Base-by-base conservation (phyloP, 768 basidiomycete species). In the Calocera cornea region DNA sequence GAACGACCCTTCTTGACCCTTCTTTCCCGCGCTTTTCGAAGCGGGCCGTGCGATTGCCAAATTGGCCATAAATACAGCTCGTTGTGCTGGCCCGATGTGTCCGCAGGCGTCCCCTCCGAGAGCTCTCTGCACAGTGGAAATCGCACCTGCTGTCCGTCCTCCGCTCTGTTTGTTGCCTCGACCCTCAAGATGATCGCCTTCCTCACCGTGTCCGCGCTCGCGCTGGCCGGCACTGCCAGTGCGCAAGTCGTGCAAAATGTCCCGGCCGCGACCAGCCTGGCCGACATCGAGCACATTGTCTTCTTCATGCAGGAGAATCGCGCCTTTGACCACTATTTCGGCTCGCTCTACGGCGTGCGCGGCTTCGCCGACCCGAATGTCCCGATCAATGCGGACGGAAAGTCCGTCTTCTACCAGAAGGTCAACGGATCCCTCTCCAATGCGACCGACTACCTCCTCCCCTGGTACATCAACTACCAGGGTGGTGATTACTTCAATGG, bases 251-350 rank as follows among this genome's bases (percentile, higher is more conserved):
- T 27, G 2, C n/a, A n/a, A n/a, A n/a, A n/a, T 50, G 49, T n/a
- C 49, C 49, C 10, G 49, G 49, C 49, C 24, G 49, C 49, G 10
- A 50, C 54, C 54, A 60, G 54, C 41, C 65, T 44, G 22, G 38
- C 11, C 16, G 54, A 66, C 41, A 66, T 71, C 38, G 69, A 71
- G 3, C 69, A 70, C 50, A 67, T 71, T 8, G 69, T 71, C 22
- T 50, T 71, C 1, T 70, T 68, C 68, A 70, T 71, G 70, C 70
- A 71, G 50, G 70, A 71, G 66, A 71, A 71, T 60, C 64, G 70
- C n/a, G 70, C 70, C 8, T 71, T 68, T 50, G 70, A 70, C 29
- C 64, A 69, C 54, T 70, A 71, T 47, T 71, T 70, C 67, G 70
- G 69, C 19, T 34, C 67, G 17, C 65, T 70, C 44, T 65, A 44